Base-by-base conservation (phyloP, 2,329 filamentous ascomycete species). In the Hypoxylon sp. region DNA sequence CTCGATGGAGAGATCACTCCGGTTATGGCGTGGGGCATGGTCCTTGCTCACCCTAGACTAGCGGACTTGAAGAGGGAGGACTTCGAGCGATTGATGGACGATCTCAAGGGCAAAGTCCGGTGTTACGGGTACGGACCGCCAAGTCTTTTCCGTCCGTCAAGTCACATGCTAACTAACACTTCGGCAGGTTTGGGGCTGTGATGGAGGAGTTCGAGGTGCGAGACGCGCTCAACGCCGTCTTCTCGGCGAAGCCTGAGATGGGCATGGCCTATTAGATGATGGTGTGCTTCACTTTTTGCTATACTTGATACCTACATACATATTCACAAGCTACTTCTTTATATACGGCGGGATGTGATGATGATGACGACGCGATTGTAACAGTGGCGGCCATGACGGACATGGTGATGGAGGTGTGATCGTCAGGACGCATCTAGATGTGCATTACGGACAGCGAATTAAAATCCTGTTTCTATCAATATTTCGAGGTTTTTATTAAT, bases 1-100 rank as follows among this genome's bases (percentile, higher is more conserved):
- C 88, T 96, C 1, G 93, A 96, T 68, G 94, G 94, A 58, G 93
- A 97, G 81, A 93, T 98, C 75, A 98, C 95, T 17, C 96, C 96
- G 0, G 92, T 98, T 72, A 97, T 97, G 93, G 95, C 95, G 0
- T 95, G 96, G 89, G 92, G 93, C 55, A 92, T 93, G 81, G 86
- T 98, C 55, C 83, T 94, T 69, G 86, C 85, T 50, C 91, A 96
- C 79, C 88, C 91, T 40, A 85, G 91, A 69, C 89, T 95, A 70
- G 78, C 78, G 4, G 89, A 91, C 72, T 81, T 98, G 72, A 88
- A 84, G 14, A 80, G 82, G 57, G 86, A 88, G 42, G 94, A 98
- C 76, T 89, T 97, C 73, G 85, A 87, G 73, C 86, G 84, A 69
- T 85, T 98, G 72, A 90, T 92, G 56, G 89, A 90, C 56, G 92